These are phyloP conservation scores for Cinnamomum micranthum DNA, from an alignment of 164 flowering plant genomes.

Conservation along the genomic window DNA sequence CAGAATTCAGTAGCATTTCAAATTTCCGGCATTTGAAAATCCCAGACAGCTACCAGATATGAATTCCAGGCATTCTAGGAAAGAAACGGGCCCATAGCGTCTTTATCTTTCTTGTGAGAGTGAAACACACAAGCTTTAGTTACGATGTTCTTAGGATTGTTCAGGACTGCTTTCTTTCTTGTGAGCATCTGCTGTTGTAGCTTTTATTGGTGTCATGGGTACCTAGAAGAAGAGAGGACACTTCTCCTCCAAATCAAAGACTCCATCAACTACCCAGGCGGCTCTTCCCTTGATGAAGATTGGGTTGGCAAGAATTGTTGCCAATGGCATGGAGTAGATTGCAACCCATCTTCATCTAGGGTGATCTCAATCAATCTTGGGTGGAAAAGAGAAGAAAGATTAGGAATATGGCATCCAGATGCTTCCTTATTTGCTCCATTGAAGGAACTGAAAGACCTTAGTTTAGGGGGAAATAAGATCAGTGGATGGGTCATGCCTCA, in stretches of 20 bases:
- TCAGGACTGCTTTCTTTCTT: too few relatives aligned
- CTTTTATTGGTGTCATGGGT: not conserved
- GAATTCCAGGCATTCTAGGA: too few relatives aligned
- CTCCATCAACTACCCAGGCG: constrained; percentile 1
- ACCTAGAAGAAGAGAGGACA: not conserved
- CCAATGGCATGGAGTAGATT: not conserved
- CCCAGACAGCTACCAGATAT: too few relatives aligned
- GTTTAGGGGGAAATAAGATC: not conserved
- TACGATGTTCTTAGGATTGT: too few relatives aligned
- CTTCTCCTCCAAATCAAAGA: not conserved
- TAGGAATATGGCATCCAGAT: not conserved
- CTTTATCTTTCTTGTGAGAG: too few relatives aligned
- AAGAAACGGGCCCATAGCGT: too few relatives aligned
- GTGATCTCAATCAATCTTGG: not conserved
- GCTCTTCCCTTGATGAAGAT: not conserved
- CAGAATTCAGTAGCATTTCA: too few relatives aligned
- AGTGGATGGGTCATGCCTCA: constrained; percentile 2
- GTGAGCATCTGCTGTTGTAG: not conserved
- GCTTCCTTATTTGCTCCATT: not conserved
- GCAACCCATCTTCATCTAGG: not conserved
- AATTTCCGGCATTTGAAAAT: too few relatives aligned
- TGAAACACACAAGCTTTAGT: too few relatives aligned
- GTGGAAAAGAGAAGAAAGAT: not conserved
- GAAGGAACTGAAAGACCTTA: not conserved
- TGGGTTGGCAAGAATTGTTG: not conserved